phyloP scores from a whole-genome alignment of 2,329 filamentous ascomycete genomes.

The Penicillium palitans region DNA sequence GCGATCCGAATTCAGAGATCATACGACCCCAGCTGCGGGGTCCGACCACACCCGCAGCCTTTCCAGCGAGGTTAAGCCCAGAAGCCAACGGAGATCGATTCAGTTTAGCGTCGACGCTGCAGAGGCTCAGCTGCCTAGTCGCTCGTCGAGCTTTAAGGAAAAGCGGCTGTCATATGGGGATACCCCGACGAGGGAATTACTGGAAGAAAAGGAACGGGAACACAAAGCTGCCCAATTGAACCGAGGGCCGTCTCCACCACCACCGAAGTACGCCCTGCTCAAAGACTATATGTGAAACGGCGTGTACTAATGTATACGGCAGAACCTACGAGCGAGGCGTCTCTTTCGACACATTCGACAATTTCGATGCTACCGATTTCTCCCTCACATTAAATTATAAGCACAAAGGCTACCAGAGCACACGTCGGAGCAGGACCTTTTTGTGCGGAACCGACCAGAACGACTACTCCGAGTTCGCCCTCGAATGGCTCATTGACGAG shows the following conservation, averaged over 20 bases:
- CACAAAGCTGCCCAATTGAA: conserved; percentile 23
- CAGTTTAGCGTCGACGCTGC: conserved; percentile 39
- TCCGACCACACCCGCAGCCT: conserved; percentile 25
- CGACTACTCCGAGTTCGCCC: conserved; percentile 84
- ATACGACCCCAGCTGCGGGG: conserved; percentile 13
- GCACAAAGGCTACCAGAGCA: conserved; percentile 81
- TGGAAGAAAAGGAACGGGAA: conserved; percentile 28
- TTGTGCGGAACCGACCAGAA: conserved; percentile 90
- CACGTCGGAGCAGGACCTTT: conserved; percentile 80
- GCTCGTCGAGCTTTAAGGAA: conserved; percentile 30
- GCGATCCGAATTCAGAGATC: conserved; percentile 13
- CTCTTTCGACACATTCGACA: conserved; percentile 72
- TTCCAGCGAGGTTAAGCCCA: conserved; percentile 23
- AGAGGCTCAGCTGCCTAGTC: conserved; percentile 31
- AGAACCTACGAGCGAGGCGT: conserved; percentile 67
- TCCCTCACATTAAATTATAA: conserved; percentile 82
- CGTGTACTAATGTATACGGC: conserved; percentile 6
- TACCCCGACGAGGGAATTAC: conserved; percentile 14
- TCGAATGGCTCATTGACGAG: conserved; percentile 90
- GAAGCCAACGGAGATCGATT: conserved; percentile 39
- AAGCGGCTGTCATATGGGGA: conserved; percentile 28
- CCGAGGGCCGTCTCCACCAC: conserved; percentile 42
- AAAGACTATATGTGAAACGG: neutral
- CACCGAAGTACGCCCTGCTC: conserved; percentile 39
- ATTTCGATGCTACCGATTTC: conserved; percentile 66